These are phyloP conservation scores for Didymella glomerata DNA, from an alignment of 2,329 filamentous ascomycete genomes.

Conservation along the genomic window DNA sequence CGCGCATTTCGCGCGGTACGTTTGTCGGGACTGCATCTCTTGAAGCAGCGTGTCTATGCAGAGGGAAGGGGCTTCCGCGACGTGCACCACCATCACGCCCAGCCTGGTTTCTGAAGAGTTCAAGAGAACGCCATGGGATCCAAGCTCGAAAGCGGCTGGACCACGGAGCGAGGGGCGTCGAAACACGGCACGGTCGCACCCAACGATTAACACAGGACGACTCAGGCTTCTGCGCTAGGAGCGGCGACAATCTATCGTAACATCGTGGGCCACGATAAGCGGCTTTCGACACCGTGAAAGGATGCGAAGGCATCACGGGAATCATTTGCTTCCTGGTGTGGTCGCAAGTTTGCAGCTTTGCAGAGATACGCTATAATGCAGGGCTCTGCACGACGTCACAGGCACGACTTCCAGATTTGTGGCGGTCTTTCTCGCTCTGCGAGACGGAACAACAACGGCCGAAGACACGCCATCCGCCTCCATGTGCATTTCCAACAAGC, in stretches of 20 bases:
- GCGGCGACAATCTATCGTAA: slow-evolving; percentile 1
- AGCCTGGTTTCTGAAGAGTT: background rate
- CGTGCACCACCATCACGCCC: slow-evolving; percentile 2
- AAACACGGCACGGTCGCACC: slow-evolving; percentile 16
- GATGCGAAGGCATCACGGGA: background rate
- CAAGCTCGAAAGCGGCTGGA: slow-evolving; percentile 20
- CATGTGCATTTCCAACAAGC: slow-evolving; percentile 8
- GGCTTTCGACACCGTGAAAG: background rate
- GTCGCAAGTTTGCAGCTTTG: background rate
- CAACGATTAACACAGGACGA: slow-evolving; percentile 13
- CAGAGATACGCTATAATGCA: background rate
- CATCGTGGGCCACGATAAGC: background rate
- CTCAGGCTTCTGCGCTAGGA: slow-evolving; percentile 1
- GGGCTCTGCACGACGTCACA: slow-evolving; percentile 4
- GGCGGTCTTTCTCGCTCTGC: background rate
- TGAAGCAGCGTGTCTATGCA: background rate
- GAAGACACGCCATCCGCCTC: background rate
- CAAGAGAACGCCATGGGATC: slow-evolving; percentile 2
- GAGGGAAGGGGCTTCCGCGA: background rate
- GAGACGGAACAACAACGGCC: slow-evolving; percentile 4
- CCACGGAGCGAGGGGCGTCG: slow-evolving; percentile 13
- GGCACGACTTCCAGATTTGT: background rate
- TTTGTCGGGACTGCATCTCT: background rate
- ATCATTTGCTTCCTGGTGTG: background rate
- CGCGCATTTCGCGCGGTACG: background rate